Evolutionary conservation across 306 rosid genomes (phyloP), one percentile per base, ranked within the genome.

Genomic region (Cyamopsis tetragonoloba): DNA sequence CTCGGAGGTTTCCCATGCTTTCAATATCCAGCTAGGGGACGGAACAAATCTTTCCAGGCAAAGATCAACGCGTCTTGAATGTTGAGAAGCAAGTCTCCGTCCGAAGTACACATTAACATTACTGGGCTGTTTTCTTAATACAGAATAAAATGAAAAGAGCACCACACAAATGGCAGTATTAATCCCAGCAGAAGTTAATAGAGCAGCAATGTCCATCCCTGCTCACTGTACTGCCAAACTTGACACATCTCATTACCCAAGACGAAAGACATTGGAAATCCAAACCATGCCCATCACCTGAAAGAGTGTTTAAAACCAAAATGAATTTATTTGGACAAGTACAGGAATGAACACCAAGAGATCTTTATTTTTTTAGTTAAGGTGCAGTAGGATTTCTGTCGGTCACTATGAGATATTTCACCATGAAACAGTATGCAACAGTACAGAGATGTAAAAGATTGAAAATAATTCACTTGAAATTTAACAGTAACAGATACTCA

Each of bases 21-120:
- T 95, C 71, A 86, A 2, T 19, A 95, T 68, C 99, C 97, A 95
- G 77, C 95, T 67, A 62, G 97, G 89, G 55, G 99, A 88, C 62
- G 99, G 99, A 79, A 95, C 90, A 66, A 90, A 95, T 80, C 99
- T 95, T 70, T 90, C 97, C 37, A 95, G 75, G 74, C 82, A 79
- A 61, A 80, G 59, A 62, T 79, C 80, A 17, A 15, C 4, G 30
- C 61, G 84, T 66, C 67, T 77, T 46, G 64, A 46, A 70, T 51
- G 66, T 23, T 30, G 60, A 50, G 92, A 68, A 23, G 84, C 84
- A 35, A 90, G 60, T 81, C 80, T 85, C 63, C 89, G 85, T 39
- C 91, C 92, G 68, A 86, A 95, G 73, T 95, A 95, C 35, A 95
- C 97, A 39, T 43, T 76, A 39, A 78, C 62, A 81, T 90, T 85